A percentile compares a stretch with the other conserved stretches of the same genome.
Evolutionary conservation across 495 filamentous ascomycete species (phyloP).

Genomic region (Poronia punctata): DNA sequence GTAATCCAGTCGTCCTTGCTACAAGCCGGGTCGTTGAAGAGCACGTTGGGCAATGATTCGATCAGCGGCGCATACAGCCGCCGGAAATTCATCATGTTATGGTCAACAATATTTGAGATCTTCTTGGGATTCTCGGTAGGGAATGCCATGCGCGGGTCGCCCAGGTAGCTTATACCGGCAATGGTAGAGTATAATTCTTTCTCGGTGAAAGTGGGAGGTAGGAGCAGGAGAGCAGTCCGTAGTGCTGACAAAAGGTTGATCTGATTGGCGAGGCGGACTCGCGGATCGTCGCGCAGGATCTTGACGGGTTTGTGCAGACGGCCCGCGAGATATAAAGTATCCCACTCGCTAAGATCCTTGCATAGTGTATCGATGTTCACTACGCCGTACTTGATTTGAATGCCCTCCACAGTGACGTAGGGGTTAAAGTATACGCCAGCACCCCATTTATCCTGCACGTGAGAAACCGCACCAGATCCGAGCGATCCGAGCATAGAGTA

Average conservation of each 20-base stretch:
- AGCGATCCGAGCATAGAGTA: conserved; percentile 83
- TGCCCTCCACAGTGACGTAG: conserved; percentile 91
- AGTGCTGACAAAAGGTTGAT: conserved; percentile 88
- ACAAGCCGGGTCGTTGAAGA: conserved; percentile 64
- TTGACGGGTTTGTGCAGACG: conserved; percentile 96
- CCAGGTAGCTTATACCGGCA: conserved; percentile 84
- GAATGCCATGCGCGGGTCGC: conserved; percentile 86
- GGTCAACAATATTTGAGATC: conserved; percentile 84
- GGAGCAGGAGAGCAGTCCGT: conserved; percentile 77
- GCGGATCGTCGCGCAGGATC: conserved; percentile 88
- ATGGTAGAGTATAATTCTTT: conserved; percentile 83
- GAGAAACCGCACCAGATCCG: conserved; percentile 73
- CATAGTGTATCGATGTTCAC: conserved; percentile 87
- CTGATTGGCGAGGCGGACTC: conserved; percentile 87
- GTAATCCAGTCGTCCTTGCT: conserved; percentile 57
- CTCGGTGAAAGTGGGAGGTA: conserved; percentile 80
- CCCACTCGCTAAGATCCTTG: conserved; percentile 78
- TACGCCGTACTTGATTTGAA: conserved; percentile 94
- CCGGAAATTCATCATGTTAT: conserved; percentile 87
- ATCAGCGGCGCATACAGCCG: conserved; percentile 84
- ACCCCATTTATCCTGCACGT: conserved; percentile 79
- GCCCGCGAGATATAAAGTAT: conserved; percentile 87
- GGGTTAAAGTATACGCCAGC: conserved; percentile 98
- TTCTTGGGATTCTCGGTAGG: conserved; percentile 88
- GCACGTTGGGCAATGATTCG: conserved; percentile 79